Evolutionary conservation across 2,329 filamentous ascomycete species (phyloP).

Genomic region (Colletotrichum tofieldiae): DNA sequence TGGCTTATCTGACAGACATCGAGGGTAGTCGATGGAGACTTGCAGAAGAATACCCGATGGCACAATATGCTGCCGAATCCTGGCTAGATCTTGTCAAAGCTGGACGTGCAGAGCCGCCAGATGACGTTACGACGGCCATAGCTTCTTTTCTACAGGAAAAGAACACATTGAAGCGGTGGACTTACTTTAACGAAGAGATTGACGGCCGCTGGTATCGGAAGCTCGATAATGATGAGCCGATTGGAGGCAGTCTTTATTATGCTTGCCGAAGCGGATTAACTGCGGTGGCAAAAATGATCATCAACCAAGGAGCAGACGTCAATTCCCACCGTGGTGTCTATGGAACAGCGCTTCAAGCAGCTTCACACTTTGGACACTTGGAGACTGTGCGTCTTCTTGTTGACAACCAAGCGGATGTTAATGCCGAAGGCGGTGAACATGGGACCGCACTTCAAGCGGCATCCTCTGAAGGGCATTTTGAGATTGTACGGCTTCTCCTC

Average conservation of each 20-base stretch:
- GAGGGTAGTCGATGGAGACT: not conserved
- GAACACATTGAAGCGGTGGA: too few species aligned
- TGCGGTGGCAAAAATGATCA: not conserved
- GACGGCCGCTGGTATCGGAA: too few species aligned
- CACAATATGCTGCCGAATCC: not conserved
- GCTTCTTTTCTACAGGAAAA: too few species aligned
- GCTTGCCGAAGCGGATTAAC: not conserved
- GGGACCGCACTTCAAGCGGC: not conserved
- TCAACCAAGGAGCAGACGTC: not conserved
- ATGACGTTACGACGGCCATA: too few species aligned
- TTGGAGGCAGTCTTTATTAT: not conserved
- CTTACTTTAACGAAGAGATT: too few species aligned
- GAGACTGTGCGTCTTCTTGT: not conserved
- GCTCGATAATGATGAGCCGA: too few species aligned
- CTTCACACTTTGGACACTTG: not conserved
- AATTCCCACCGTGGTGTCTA: not conserved
- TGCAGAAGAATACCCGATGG: not conserved
- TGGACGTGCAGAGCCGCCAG: too few species aligned
- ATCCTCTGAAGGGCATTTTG: not conserved
- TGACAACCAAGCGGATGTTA: not conserved
- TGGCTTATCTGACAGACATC: not conserved
- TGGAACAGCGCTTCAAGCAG: not conserved
- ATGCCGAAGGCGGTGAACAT: not conserved
- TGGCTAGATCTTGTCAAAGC: not conserved
- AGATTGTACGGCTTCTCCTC: not conserved